Evolutionary conservation across 768 basidiomycete genomes (phyloP), one percentile per base, ranked within the genome.

Genomic region (Suillus subaureus): DNA sequence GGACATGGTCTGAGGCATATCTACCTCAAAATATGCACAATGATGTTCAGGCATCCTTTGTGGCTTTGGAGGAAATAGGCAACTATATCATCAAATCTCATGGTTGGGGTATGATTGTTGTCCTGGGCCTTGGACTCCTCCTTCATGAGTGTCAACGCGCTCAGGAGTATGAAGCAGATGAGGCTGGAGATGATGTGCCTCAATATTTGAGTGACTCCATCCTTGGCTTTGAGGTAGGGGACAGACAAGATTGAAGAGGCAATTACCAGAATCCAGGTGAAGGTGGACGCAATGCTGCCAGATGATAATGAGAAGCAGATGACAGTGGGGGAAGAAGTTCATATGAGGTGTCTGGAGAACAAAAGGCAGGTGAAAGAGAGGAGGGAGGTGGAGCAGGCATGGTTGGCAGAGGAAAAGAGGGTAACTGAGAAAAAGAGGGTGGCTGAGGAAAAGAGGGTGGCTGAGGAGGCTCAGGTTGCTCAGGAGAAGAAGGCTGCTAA

Each of bases 81-180:
- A 47, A 12, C n/a, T 47, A 47, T 47, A n/a, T 6, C n/a, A 47
- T 47, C 45, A 47, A 2, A 47, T 47, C 45, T 12, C 12, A 12
- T 23, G n/a, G n/a, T 47, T 47, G 1, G 45, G n/a, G 45, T 47
- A 23, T 47, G 45, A 47, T 47, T 47, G 45, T 47, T 47, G n/a
- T 47, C n/a, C 45, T 47, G 1, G 45, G 11, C 2, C 45, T 47
- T 47, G 45, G 45, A 47, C 45, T 47, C n/a, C n/a, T 47, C n/a
- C 11, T 47, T 47, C n/a, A 5, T 47, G 45, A 47, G 45, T 47
- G 45, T 47, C 2, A 5, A 4, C 4, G 6, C 2, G 45, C 45
- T 47, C 45, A 47, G n/a, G 45, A 47, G 45, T 47, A 47, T 47
- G n/a, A 47, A 23, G 45, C n/a, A 47, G n/a, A 47, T 47, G 45